phyloP scores from a whole-genome alignment of 176 grass and related monocot species.

The Ensete glaucum region DNA sequence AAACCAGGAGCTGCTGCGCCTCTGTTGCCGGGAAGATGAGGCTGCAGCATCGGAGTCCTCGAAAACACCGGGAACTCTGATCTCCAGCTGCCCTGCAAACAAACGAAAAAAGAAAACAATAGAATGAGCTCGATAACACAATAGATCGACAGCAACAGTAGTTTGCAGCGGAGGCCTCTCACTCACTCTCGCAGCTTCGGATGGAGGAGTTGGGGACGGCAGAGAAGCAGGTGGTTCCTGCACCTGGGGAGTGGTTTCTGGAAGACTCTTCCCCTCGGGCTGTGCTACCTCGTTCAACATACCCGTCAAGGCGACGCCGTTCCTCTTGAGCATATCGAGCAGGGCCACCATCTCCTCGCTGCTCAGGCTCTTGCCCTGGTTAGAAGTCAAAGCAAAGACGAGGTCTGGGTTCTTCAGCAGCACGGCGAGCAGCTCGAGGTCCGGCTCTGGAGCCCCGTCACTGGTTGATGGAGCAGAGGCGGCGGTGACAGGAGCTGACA shows the following conservation, averaged over 20 bases:
- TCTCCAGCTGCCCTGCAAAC: slow-evolving; percentile 50
- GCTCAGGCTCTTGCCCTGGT: slow-evolving; percentile 29
- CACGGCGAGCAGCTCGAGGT: slow-evolving; percentile 82
- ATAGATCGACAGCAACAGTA: slow-evolving; percentile 14
- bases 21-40: slow-evolving; percentile 14
- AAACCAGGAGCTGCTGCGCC: background rate
- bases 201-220: slow-evolving; percentile 84
- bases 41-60: slow-evolving; percentile 13
- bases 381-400: slow-evolving; percentile 84
- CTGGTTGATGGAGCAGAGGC: slow-evolving; percentile 23
- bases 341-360: slow-evolving; percentile 63
- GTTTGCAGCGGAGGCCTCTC: slow-evolving; percentile 18
- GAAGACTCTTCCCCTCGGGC: background rate
- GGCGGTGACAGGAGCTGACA: background rate
- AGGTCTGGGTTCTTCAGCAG: slow-evolving; percentile 89
- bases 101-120: background rate
- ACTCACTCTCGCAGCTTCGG: slow-evolving; percentile 56
- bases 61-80: slow-evolving; percentile 29
- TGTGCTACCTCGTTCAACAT: slow-evolving; percentile 36
- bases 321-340: slow-evolving; percentile 80
- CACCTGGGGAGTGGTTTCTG: slow-evolving; percentile 22
- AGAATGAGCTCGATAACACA: slow-evolving; percentile 1
- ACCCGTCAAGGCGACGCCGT: slow-evolving; percentile 50
- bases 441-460: slow-evolving; percentile 29
- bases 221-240: slow-evolving; percentile 35